A percentile compares a stretch with the other conserved stretches of the same genome.
These are phyloP conservation scores for Suillus placidus DNA, from an alignment of 768 basidiomycete species.

Conservation along the genomic window DNA sequence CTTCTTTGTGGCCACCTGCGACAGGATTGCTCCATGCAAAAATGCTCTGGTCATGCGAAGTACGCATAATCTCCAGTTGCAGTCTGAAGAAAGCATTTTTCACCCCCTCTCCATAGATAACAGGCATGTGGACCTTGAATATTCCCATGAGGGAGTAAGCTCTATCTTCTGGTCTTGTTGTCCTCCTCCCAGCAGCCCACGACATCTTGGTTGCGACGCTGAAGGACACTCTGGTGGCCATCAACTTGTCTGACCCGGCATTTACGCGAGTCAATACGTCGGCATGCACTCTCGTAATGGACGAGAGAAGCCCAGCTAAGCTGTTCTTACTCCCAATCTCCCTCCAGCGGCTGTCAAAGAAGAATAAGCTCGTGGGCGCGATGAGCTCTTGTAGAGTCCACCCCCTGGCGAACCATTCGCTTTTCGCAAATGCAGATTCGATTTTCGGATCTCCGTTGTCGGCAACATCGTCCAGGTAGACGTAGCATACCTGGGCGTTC, in stretches of 20 bases:
- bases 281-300: conserved; percentile 9
- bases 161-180: conserved; percentile 27
- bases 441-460: background rate
- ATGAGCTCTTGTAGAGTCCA: conserved; percentile 16
- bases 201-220: conserved; percentile 13
- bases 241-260: background rate
- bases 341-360: conserved; percentile 19
- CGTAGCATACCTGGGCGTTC: conserved; percentile 18
- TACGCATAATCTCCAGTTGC: conserved; percentile 14
- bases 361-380: conserved; percentile 17
- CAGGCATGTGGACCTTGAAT: conserved; percentile 23
- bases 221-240: background rate
- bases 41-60: conserved; percentile 17
- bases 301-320: conserved; percentile 2
- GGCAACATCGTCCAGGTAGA: conserved; percentile 16
- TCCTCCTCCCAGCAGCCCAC: conserved; percentile 25
- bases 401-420: conserved; percentile 20
- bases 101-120: conserved; percentile 28
- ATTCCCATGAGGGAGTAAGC: conserved; percentile 29
- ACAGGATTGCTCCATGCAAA: conserved; percentile 9
- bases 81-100: conserved; percentile 25
- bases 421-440: background rate
- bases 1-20: background rate
- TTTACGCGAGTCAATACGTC: conserved; percentile 8
- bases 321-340: conserved; percentile 15